Conservation (phyloP, 2,329 filamentous ascomycete species). For the Aureobasidium sp. region DNA sequence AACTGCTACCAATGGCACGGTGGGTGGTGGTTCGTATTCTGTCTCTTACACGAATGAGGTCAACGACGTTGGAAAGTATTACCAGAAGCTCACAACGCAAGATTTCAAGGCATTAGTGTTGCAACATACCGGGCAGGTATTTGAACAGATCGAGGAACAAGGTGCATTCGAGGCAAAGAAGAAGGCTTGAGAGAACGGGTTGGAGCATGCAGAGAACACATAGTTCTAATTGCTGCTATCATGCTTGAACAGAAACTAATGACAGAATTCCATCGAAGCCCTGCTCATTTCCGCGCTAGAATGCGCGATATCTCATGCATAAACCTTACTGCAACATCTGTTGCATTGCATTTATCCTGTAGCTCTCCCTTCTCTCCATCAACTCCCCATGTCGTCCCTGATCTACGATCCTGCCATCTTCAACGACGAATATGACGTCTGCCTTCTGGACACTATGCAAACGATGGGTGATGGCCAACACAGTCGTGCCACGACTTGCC, state of each 20-base stretch:
- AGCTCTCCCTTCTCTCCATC: neutral
- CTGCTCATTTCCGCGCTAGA: too few relatives aligned
- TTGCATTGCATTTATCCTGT: neutral
- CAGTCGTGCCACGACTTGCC: neutral
- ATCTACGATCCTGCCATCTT: neutral
- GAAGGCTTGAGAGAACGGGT: too few relatives aligned
- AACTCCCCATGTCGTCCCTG: neutral
- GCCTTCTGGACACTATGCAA: neutral
- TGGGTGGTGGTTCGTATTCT: conserved; percentile 21
- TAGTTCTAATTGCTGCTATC: too few relatives aligned
- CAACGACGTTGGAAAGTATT: neutral
- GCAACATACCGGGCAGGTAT: neutral
- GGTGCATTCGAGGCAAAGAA: neutral
- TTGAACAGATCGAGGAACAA: neutral
- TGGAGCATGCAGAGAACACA: too few relatives aligned
- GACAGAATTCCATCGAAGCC: too few relatives aligned
- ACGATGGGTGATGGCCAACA: neutral
- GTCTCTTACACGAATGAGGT: conserved; percentile 17
- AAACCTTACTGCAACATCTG: neutral
- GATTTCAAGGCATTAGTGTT: neutral
- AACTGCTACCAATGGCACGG: conserved; percentile 14
- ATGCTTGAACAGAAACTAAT: too few relatives aligned
- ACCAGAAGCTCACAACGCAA: neutral
- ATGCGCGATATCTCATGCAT: too few relatives aligned
- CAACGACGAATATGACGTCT: neutral